Conservation (phyloP, 805 yeast genomes). For the Kuraishia cidri region DNA sequence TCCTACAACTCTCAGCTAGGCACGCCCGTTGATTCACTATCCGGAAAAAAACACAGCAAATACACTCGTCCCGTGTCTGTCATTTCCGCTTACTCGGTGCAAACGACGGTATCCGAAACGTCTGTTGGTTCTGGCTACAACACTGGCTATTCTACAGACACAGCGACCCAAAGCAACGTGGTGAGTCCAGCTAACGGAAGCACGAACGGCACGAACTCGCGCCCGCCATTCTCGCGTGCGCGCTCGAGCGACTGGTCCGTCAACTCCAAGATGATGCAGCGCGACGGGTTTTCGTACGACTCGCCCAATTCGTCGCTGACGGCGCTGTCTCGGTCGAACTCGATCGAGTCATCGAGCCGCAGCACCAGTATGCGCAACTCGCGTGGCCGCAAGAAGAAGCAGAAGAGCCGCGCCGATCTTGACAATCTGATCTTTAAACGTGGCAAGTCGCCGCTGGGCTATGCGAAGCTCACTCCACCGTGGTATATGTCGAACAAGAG, state of each 20-base stretch:
- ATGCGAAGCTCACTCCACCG: neutral
- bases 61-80: constrained; percentile 36
- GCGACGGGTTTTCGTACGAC: constrained; percentile 10
- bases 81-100: constrained; percentile 38
- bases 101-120: constrained; percentile 43
- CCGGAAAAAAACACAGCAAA: no score
- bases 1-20: no score
- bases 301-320: constrained; percentile 24
- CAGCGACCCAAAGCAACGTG: constrained; percentile 1
- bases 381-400: constrained; percentile 2
- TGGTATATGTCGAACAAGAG: constrained; percentile 2
- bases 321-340: constrained; percentile 21
- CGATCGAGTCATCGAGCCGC: constrained; percentile 22
- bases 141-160: constrained; percentile 26
- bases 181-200: neutral
- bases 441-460: constrained; percentile 5
- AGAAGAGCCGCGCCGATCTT: neutral
- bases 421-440: constrained; percentile 1
- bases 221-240: constrained; percentile 19
- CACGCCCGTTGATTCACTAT: no score
- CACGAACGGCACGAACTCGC: constrained; percentile 3
- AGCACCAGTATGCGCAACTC: constrained; percentile 7
- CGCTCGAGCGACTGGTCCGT: constrained; percentile 21
- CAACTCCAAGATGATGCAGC: constrained; percentile 6
- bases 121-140: constrained; percentile 32